Evolutionary conservation across 352 stramenopile species (phyloP).

Genomic region (Phytopythium cucurbitacearum): DNA sequence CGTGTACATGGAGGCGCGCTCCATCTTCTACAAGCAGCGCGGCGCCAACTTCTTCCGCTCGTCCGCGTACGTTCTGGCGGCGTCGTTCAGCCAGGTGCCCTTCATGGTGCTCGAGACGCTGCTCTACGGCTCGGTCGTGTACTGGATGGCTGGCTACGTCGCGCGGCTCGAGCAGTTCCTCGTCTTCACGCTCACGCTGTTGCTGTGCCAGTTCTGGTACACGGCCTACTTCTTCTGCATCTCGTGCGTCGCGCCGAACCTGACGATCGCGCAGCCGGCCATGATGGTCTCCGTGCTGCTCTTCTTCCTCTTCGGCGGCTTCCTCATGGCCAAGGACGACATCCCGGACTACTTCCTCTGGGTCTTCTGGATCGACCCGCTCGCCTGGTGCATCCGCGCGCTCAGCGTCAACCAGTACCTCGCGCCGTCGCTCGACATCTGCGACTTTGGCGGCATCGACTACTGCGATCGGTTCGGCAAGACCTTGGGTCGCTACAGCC

Average conservation of each 20-base stretch:
- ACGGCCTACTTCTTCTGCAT: constrained; percentile 66
- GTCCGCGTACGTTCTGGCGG: constrained; percentile 70
- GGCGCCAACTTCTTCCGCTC: constrained; percentile 87
- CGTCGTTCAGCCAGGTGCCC: constrained; percentile 42
- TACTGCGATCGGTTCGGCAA: constrained; percentile 39
- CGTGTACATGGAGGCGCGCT: constrained; percentile 69
- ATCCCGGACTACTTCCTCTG: constrained; percentile 69
- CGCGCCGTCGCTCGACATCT: constrained; percentile 33
- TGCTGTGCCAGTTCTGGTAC: constrained; percentile 69
- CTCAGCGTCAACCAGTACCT: constrained; percentile 67
- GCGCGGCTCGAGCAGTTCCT: constrained; percentile 34
- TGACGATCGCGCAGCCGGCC: constrained; percentile 53
- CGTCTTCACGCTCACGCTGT: constrained; percentile 60
- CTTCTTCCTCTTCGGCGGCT: constrained; percentile 62
- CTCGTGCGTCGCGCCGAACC: constrained; percentile 31
- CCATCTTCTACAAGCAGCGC: constrained; percentile 88
- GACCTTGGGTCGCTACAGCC: constrained; percentile 38
- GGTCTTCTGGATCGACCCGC: constrained; percentile 78
- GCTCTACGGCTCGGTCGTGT: constrained; percentile 84
- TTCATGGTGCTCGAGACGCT: constrained; percentile 69
- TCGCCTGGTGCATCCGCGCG: constrained; percentile 60
- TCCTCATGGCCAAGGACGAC: constrained; percentile 47
- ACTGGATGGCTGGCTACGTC: constrained; percentile 88
- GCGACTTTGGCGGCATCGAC: constrained; percentile 38
- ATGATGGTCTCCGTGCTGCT: constrained; percentile 61